Evolutionary conservation across 2,329 filamentous ascomycete genomes (phyloP).

Genomic region (Colletotrichum viniferum): DNA sequence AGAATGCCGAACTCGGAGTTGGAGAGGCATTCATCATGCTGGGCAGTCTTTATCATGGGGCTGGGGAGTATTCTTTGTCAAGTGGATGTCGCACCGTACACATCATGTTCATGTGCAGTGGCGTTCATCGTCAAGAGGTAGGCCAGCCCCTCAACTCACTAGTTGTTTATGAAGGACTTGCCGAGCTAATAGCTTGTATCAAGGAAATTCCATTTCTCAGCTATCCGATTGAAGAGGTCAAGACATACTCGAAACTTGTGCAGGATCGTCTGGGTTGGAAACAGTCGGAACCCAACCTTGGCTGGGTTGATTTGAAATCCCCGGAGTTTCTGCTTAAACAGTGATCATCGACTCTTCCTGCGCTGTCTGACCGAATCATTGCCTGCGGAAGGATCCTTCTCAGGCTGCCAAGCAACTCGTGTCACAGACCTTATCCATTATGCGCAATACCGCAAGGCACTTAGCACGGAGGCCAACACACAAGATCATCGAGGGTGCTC

Average conservation of each 20-base stretch:
- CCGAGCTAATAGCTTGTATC: not conserved
- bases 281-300: conserved; percentile 42
- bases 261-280: conserved; percentile 42
- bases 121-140: conserved; percentile 38
- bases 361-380: accelerated
- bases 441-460: not conserved
- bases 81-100: conserved; percentile 37
- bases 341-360: not conserved
- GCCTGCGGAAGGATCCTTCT: not conserved
- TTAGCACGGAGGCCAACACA: not conserved
- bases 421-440: not conserved
- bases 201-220: conserved; percentile 10
- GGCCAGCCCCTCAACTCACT: not conserved
- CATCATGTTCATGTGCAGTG: conserved; percentile 43
- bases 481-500: not conserved
- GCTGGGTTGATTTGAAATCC: conserved; percentile 42
- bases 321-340: conserved; percentile 28
- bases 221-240: conserved; percentile 41
- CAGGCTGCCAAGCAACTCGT: not conserved
- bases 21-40: conserved; percentile 43
- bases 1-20: conserved; percentile 33
- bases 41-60: conserved; percentile 41
- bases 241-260: conserved; percentile 38
- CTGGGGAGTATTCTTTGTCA: conserved; percentile 31
- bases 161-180: not conserved